Conservation (phyloP, 2,329 filamentous ascomycete species). For the Sphaerostilbella broomeana region DNA sequence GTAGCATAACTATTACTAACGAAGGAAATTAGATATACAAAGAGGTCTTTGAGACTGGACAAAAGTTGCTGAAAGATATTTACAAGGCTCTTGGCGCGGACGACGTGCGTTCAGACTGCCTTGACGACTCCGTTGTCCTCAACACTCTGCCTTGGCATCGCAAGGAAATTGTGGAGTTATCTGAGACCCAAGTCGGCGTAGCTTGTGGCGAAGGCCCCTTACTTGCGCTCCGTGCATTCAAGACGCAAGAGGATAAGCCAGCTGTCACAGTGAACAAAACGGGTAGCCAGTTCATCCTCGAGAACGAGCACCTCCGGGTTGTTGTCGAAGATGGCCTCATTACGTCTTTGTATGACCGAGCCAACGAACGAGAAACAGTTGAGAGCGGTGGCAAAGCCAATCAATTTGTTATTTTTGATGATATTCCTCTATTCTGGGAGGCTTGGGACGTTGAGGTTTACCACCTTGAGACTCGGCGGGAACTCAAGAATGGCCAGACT, state of each 20-base stretch:
- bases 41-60: constrained; percentile 70
- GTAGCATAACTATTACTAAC: too few relatives aligned
- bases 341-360: constrained; percentile 73
- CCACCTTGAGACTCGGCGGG: constrained; percentile 79
- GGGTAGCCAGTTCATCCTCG: constrained; percentile 61
- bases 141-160: constrained; percentile 88
- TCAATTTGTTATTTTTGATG: constrained; percentile 90
- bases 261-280: constrained; percentile 48
- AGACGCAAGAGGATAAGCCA: constrained; percentile 36
- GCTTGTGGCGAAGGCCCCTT: constrained; percentile 51
- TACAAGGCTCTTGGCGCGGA: constrained; percentile 60
- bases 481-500: constrained; percentile 62
- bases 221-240: constrained; percentile 44
- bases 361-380: constrained; percentile 69
- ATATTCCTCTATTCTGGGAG: constrained; percentile 96
- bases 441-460: constrained; percentile 98
- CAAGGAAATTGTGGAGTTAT: constrained; percentile 63
- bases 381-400: constrained; percentile 70
- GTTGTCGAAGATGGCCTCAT: constrained; percentile 70
- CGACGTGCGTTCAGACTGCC: constrained; percentile 32
- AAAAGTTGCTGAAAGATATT: constrained; percentile 64
- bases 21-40: constrained; percentile 61
- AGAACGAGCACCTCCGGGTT: constrained; percentile 71
- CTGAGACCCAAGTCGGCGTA: constrained; percentile 45
- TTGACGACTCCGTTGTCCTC: constrained; percentile 54